These are phyloP conservation scores for Waltiozyma sp. DNA, from an alignment of 1,139 yeast genomes.

Conservation along the genomic window DNA sequence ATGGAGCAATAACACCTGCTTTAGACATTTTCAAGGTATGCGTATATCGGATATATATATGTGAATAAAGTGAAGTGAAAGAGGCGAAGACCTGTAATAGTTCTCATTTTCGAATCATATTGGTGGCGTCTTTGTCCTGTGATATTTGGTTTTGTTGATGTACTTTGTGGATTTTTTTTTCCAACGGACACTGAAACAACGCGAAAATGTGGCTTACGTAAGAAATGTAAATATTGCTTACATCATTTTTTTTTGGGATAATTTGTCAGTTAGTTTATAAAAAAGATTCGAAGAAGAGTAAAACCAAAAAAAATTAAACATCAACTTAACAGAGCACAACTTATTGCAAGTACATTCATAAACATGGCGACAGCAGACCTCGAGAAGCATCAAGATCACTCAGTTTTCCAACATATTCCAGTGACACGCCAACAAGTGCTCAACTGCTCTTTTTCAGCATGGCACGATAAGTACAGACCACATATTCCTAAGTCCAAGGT, in stretches of 20 bases:
- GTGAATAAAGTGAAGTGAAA: neutral
- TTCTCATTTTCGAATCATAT: no score
- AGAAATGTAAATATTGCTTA: neutral
- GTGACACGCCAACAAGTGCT: conserved; percentile 41
- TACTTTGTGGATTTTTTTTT: neutral
- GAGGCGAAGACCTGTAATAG: neutral
- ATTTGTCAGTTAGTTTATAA: neutral
- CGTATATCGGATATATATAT: neutral
- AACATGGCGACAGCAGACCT: neutral
- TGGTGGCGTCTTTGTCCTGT: neutral
- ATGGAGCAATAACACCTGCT: conserved; percentile 29
- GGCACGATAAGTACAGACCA: conserved; percentile 51
- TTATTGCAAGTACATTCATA: no score
- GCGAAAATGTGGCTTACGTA: neutral
- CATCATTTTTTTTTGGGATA: neutral
- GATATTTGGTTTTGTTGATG: neutral
- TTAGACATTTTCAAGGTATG: conserved; percentile 10
- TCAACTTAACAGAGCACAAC: no score
- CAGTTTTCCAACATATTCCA: conserved; percentile 24
- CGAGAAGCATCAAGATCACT: neutral
- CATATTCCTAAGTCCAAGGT: conserved; percentile 43
- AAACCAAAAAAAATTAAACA: no score
- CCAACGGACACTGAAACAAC: neutral
- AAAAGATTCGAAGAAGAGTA: no score
- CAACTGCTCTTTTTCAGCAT: conserved; percentile 59